Evolutionary conservation across 345 rosid species (phyloP), one percentile per base, ranked within the genome.

Genomic region (Geranium rotundifolium): DNA sequence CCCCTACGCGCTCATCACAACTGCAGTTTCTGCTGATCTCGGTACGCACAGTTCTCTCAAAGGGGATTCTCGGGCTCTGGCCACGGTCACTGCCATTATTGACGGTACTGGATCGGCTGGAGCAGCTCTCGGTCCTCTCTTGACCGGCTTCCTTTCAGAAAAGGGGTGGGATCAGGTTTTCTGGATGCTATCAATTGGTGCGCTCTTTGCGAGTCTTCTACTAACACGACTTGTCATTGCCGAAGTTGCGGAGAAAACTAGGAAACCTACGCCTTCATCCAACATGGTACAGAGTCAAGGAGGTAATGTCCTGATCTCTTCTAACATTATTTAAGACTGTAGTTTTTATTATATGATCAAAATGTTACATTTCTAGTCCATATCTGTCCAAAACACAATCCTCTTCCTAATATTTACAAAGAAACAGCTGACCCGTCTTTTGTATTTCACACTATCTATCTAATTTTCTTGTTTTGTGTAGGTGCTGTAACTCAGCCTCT

Each of bases 71-170:
- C 89, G 98, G 56, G 98, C 95, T 4, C 80, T 92, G 57, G 96
- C 96, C 2, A 92, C 98, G 0, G 98, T 89, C 20, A 87, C 98
- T 61, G 98, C 96, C 2, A 89, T 92, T 27, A 87, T 92, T 56
- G 91, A 92, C 69, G 98, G 96, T 15, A 92, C 96, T 29, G 96
- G 98, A 19, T 92, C 96, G 41, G 83, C 80, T 61, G 98, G 98
- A 27, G 98, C 98, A 17, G 88, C 98, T 66, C 72, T 92, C 31
- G 96, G 98, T 59, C 98, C 96, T 5, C 90, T 87, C 54, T 73
- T 92, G 59, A 89, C 98, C 10, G 96, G 96, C 59, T 92, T 92
- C 69, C 81, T 92, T 34, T 87, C 95, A 27, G 76, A 73, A 1
- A 56, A 61, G 65, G 98, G 98, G 18, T 92, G 96, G 96, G 74